Evolutionary conservation across 352 stramenopile species (phyloP), one percentile per base, ranked within the genome.

Genomic region (Globisporangium emineosum): DNA sequence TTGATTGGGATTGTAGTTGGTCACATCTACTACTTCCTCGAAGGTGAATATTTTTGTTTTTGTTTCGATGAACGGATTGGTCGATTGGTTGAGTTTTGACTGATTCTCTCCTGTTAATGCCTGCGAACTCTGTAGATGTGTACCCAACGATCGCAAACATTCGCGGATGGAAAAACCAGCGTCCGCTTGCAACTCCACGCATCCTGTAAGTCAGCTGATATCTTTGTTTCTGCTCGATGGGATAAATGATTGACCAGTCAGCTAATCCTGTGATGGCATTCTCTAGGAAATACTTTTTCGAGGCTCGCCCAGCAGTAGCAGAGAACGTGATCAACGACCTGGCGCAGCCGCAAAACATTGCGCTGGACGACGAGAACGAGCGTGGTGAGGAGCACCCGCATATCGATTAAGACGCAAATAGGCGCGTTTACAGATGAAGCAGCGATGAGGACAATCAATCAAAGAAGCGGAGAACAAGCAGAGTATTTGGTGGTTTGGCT

Each of bases 1-100:
- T 74, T 98, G 57, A 98, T 99, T 68, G 98, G 98, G n/a, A 99
- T 99, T 69, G 89, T 96, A 60, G 97, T 99, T 21, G 98, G 98
- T 5, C 98, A 99, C 87, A 92, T 97, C 21, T 99, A 99, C 82
- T 99, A 99, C 76, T 99, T 99, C 79, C 82, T 99, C 54, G 96
- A 99, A 88, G 88, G 88, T 92, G 40, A 15, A 67, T 57, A 32
- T 23, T 53, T 57, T 27, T 1, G 32, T 37, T 37, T 37, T 37
- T 12, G 33, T 40, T 9, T 15, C 0, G 15, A 15, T 15, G 5
- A 40, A 15, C 4, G 8, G 10, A 17, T 40, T 10, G 33, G 33
- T 40, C 33, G 33, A 40, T 40, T 10, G 33, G 10, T 12, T 33
- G 17, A 3, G 30, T 59, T 30, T 3, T 51, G 45, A 45, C 32